Evolutionary conservation across 805 yeast species (phyloP), one percentile per base, ranked within the genome.

Genomic region (Candida morakotiae): DNA sequence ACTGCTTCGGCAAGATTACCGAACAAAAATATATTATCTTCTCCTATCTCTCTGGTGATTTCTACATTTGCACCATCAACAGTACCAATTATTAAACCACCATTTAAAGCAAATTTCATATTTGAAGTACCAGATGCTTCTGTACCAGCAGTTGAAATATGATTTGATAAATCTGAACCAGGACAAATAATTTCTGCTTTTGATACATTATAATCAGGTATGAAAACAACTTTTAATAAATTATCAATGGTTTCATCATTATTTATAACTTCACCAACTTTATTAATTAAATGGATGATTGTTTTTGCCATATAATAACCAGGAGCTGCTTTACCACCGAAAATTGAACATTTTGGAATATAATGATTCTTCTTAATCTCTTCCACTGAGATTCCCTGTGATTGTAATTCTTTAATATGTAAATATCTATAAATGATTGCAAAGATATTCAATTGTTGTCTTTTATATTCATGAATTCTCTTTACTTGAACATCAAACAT

Each of bases 241-340:
- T 82, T 83, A 25, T 75, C 85, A 53, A 87, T 72, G 20, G 82
- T 89, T 1, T 72, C 62, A 56, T 88, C 97, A 42, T 72, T 73
- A 63, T 88, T 88, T 45, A 88, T 79, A 34, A 87, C 91, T 5
- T 77, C 80, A 22, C 85, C 81, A 26, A 87, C 96, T 37, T 84
- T 64, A 59, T 85, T 88, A 55, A 88, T 76, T 60, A 88, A 72
- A 61, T 87, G 87, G 57, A 88, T 89, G 53, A 88, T 85, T 41
- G 84, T 76, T 64, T 88, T 88, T 42, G 97, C 97, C 79, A 88
- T 86, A 67, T 86, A 88, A 61, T 88, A 88, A 47, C 97, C 97
- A n/a, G 97, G 97, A 9, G 97, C 97, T 42, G 94, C 84, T 64
- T 89, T 88, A 56, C 97, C 97, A 48, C 97, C 97, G 60, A 89